phyloP scores from a whole-genome alignment of 208 protist genomes.

The Leishmania mexicana region DNA sequence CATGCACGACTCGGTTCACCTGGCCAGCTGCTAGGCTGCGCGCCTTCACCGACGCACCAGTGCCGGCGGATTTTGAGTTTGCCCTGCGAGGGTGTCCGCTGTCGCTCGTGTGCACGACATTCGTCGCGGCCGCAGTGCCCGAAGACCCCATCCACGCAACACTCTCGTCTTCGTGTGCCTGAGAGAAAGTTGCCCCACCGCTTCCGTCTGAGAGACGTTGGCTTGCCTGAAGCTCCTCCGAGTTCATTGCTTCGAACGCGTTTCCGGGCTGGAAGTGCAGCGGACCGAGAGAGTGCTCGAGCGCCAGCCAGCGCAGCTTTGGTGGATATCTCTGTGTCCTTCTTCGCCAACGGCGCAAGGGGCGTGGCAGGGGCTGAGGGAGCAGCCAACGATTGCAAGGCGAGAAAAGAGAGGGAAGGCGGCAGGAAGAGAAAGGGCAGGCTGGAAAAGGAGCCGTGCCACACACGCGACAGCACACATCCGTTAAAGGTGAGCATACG shows the following conservation, averaged over 20 bases:
- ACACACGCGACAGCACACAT: background rate
- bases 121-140: background rate
- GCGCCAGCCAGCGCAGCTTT: background rate
- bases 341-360: background rate
- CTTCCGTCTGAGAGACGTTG: background rate
- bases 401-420: background rate
- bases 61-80: background rate
- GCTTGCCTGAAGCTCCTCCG: background rate
- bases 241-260: background rate
- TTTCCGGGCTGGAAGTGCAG: background rate
- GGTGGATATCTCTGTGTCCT: background rate
- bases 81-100: background rate
- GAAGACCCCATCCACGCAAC: background rate
- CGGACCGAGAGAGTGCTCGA: background rate
- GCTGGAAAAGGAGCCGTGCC: too few relatives aligned
- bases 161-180: background rate
- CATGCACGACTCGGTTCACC: conserved; percentile 64
- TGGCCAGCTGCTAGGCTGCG: conserved; percentile 74
- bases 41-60: conserved; percentile 5
- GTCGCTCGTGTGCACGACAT: background rate
- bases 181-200: too few relatives aligned
- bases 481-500: background rate
- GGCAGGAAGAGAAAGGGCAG: too few relatives aligned
- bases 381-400: background rate
- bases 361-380: background rate